Base-by-base conservation (phyloP, 768 basidiomycete species). In the Pleurotus salmoneostramineus region DNA sequence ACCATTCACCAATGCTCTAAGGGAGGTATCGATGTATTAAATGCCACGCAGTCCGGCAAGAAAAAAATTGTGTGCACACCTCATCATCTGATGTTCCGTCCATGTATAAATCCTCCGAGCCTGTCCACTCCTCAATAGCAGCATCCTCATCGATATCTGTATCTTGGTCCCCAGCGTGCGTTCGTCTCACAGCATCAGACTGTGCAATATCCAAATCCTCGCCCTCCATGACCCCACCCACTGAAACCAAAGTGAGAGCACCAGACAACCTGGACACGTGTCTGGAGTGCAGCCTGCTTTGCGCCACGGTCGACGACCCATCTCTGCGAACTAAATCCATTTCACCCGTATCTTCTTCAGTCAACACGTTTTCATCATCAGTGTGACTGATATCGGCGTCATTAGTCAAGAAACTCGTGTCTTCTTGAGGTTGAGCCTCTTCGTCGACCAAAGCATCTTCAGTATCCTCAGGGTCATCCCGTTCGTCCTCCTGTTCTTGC, bases 1-100 rank as follows among this genome's bases (percentile, higher is more conserved):
- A 94, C 82, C 83, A 94, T 72, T 94, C 91, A 31, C 90, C 91
- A 50, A 91, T 87, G 63, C 89, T 92, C 86, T 91, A 75, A 62
- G 60, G 52, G 32, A 48, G 15, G 21, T 27, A 44, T 46, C 61
- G 15, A 57, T 58, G 21, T 55, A 57, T 56, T 42, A 15, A 17
- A 12, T 33, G 57, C 60, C 35, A 43, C 32, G 59, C 50, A 48
- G 21, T 27, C 21, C 21, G 21, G 35, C 57, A 48, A 47, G 51
- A 64, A 42, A 50, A 57, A 55, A 61, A 50, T 27, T 27, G 21
- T 27, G 49, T 52, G 66, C 78, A 55, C 63, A 91, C 91, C 76
- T 89, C 86, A 62, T 89, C 86, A 37, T 89, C 88, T 31, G 87
- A 85, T 37, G 72, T 73, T 55, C 83, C 82, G 1, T 69, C 77